These are phyloP conservation scores for Mucor racemosus DNA, from an alignment of 371 early-diverging fungal species.

Conservation along the genomic window DNA sequence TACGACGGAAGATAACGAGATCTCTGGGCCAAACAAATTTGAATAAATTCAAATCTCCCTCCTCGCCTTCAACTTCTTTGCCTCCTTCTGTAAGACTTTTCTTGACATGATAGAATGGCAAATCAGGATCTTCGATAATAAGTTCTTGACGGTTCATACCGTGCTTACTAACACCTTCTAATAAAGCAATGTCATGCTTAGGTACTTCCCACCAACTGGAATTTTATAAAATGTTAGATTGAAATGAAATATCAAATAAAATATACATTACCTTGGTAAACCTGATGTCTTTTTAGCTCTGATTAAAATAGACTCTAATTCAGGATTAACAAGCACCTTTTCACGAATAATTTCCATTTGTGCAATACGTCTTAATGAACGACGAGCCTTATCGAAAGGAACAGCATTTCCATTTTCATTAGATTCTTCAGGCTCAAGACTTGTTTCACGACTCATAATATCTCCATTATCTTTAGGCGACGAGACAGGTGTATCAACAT, in stretches of 20 bases:
- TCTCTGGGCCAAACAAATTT: slow-evolving; percentile 68
- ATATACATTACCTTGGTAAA: slow-evolving; percentile 40
- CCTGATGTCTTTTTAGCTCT: slow-evolving; percentile 54
- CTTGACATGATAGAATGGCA: slow-evolving; percentile 60
- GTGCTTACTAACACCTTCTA: slow-evolving; percentile 73
- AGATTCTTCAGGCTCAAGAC: slow-evolving; percentile 50
- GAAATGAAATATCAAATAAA: too few species aligned
- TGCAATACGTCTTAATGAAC: slow-evolving; percentile 74
- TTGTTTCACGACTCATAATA: slow-evolving; percentile 51
- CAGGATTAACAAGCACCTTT: slow-evolving; percentile 62
- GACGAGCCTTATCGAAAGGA: slow-evolving; percentile 73
- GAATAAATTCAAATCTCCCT: slow-evolving; percentile 34
- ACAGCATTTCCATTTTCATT: slow-evolving; percentile 53
- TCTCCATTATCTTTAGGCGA: slow-evolving; percentile 24
- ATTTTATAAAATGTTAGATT: slow-evolving; percentile 16
- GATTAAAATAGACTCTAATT: slow-evolving; percentile 45
- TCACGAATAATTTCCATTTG: slow-evolving; percentile 74
- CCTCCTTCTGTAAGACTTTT: slow-evolving; percentile 30
- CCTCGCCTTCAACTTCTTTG: slow-evolving; percentile 26
- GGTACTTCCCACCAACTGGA: slow-evolving; percentile 75
- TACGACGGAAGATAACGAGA: slow-evolving; percentile 61
- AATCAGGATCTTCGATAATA: slow-evolving; percentile 66
- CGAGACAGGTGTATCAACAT: slow-evolving; percentile 22
- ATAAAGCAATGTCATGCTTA: slow-evolving; percentile 70
- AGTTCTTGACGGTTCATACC: slow-evolving; percentile 75